A percentile compares a stretch with the other conserved stretches of the same genome.
phyloP scores from a whole-genome alignment of 2,329 filamentous ascomycete species.

The Sporothrix globosa region DNA sequence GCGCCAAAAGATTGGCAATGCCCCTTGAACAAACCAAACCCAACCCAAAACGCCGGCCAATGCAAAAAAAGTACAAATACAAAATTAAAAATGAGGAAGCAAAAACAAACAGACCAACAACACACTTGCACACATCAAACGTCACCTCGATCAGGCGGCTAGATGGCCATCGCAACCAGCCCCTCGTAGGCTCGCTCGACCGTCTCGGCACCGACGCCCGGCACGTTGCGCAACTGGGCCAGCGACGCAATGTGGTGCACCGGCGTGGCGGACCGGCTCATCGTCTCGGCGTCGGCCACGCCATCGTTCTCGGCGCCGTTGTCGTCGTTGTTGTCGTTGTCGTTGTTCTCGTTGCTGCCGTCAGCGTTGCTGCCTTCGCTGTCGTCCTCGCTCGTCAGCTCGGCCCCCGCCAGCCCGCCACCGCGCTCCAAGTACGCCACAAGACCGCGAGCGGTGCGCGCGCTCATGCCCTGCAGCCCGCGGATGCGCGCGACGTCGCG shows the following conservation, averaged over 20 bases:
- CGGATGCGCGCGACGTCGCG: conserved; percentile 68
- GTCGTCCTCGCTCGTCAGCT: background rate
- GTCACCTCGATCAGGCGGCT: background rate
- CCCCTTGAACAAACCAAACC: background rate
- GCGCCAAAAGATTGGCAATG: conserved; percentile 14
- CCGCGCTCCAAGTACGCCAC: conserved; percentile 58
- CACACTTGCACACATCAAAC: background rate
- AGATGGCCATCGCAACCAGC: conserved; percentile 39
- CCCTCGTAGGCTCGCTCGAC: conserved; percentile 62
- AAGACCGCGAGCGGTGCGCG: conserved; percentile 68
- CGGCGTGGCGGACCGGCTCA: background rate
- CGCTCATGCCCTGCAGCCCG: conserved; percentile 69
- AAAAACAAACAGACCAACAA: background rate
- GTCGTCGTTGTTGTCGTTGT: background rate
- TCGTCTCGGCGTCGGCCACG: background rate
- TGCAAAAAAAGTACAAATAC: conserved; percentile 8
- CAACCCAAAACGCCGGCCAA: conserved; percentile 15
- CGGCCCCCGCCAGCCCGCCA: conserved; percentile 44
- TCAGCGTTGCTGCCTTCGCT: conserved; percentile 42
- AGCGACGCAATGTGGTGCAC: conserved; percentile 51
- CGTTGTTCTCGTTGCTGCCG: conserved; percentile 20
- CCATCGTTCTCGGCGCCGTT: conserved; percentile 24
- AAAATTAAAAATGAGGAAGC: background rate
- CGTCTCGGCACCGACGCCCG: conserved; percentile 60
- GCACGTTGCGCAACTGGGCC: conserved; percentile 56